Conservation (phyloP, 169 alveolate genomes). For the Plasmodium berghei region DNA sequence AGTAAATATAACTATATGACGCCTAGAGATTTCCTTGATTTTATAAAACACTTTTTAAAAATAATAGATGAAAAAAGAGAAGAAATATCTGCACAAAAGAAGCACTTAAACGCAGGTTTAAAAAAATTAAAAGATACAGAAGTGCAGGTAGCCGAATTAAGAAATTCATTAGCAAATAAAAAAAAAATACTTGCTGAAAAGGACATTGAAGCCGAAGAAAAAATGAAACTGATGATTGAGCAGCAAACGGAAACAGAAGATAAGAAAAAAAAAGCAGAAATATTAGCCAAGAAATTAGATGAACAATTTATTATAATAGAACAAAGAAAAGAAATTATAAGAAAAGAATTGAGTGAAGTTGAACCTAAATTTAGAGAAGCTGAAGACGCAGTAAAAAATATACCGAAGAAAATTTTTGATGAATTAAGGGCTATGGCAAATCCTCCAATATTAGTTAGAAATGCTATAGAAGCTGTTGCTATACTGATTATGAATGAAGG, state of each 20-base stretch:
- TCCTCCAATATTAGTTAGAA: constrained; percentile 96
- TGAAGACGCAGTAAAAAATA: constrained; percentile 94
- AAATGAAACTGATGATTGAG: constrained; percentile 93
- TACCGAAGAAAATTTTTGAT: constrained; percentile 89
- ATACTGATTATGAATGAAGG: constrained; percentile 89
- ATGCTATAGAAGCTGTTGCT: constrained; percentile 96
- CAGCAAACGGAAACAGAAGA: constrained; percentile 96
- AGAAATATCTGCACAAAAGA: constrained; percentile 94
- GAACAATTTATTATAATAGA: constrained; percentile 91
- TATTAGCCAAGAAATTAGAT: constrained; percentile 91
- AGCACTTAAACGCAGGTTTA: constrained; percentile 95
- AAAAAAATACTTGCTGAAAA: constrained; percentile 92
- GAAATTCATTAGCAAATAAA: constrained; percentile 91
- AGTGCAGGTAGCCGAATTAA: constrained; percentile 92
- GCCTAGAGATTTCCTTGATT: constrained; percentile 97
- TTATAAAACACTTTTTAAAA: constrained; percentile 94
- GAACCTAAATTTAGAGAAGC: constrained; percentile 96
- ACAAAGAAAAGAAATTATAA: constrained; percentile 90
- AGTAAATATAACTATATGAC: constrained; percentile 73
- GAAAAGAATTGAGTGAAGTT: constrained; percentile 94
- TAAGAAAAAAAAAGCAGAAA: constrained; percentile 92
- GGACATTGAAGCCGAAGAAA: constrained; percentile 95
- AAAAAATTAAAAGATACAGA: constrained; percentile 95
- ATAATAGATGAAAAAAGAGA: constrained; percentile 93
- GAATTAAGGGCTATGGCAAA: constrained; percentile 93